Evolutionary conservation across 768 basidiomycete genomes (phyloP).

Genomic region (Tulasnella sp.): DNA sequence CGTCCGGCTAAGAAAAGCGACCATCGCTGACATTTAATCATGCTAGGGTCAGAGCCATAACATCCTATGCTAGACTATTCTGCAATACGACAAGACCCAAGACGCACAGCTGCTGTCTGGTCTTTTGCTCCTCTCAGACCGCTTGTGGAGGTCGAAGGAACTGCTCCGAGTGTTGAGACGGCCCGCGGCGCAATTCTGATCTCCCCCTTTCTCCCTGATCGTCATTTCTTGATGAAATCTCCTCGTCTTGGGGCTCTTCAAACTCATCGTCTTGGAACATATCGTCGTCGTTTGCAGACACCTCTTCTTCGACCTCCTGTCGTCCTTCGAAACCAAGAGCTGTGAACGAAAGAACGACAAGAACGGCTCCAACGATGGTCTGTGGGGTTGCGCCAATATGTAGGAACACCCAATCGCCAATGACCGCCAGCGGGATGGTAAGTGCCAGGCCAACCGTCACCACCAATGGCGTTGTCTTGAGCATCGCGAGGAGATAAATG

Average conservation of each 20-base stretch:
- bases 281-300: neutral
- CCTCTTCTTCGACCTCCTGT: neutral
- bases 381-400: neutral
- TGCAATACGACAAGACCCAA: neutral
- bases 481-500: slow-evolving; percentile 79
- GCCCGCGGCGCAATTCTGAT: neutral
- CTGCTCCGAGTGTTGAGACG: neutral
- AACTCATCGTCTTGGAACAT: neutral
- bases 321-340: slow-evolving; percentile 8
- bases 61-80: neutral
- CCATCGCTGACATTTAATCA: neutral
- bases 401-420: slow-evolving; percentile 59
- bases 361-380: neutral
- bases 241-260: neutral
- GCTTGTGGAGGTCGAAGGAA: neutral
- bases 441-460: slow-evolving; percentile 87
- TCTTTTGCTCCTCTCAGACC: neutral
- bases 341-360: slow-evolving; percentile 2
- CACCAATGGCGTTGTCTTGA: slow-evolving; percentile 91
- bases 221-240: neutral
- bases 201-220: neutral
- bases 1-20: no score
- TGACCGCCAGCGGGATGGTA: slow-evolving; percentile 84
- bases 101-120: neutral
- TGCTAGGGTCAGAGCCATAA: neutral